Evolutionary conservation across 208 protist species (phyloP).

Genomic region (Endotrypanum monterogeii): DNA sequence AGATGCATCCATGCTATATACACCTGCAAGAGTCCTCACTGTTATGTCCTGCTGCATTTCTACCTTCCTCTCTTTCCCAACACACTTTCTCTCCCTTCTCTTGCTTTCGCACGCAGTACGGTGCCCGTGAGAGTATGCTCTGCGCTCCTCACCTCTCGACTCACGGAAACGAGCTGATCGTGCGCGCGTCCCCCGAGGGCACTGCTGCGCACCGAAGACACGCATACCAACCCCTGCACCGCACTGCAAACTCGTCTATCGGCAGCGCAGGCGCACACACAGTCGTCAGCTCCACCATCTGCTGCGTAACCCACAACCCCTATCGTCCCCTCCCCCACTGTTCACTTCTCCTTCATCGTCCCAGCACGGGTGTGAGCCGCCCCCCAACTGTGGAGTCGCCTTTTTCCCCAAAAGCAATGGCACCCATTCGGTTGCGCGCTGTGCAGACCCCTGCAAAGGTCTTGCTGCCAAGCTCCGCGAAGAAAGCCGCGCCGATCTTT

Average conservation of each 20-base stretch:
- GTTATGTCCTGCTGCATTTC: not conserved
- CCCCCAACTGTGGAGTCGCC: not conserved
- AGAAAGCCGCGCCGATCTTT: constrained; percentile 24
- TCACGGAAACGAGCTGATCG: no score
- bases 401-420: not conserved
- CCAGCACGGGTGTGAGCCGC: not conserved
- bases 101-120: no score
- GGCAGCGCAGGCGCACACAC: no score
- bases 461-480: constrained; percentile 11
- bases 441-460: constrained; percentile 26
- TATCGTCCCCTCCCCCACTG: not conserved
- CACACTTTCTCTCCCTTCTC: no score
- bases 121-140: no score
- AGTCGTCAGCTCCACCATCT: not conserved
- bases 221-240: no score
- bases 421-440: constrained; percentile 13
- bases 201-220: no score
- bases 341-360: not conserved
- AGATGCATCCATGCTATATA: not conserved
- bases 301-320: not conserved
- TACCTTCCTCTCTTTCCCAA: no score
- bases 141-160: no score
- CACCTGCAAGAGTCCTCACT: not conserved
- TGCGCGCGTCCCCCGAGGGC: no score
- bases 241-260: no score